Conservation (phyloP, 352 stramenopile genomes). For the Pythium sp. region DNA sequence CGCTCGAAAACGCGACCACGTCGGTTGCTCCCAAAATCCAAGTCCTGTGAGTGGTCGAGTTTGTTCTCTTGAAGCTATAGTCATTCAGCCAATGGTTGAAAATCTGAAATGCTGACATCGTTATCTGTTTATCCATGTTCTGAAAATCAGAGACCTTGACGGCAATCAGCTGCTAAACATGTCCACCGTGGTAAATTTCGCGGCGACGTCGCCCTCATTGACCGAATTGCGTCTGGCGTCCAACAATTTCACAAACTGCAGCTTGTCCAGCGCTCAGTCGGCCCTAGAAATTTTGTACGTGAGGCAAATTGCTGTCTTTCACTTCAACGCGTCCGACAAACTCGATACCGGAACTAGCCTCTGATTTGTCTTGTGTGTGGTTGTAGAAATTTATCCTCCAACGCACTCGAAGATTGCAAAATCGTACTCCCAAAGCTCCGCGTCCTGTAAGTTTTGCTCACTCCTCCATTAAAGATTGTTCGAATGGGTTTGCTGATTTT, state of each 20-base stretch:
- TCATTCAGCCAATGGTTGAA: background rate
- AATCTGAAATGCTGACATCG: background rate
- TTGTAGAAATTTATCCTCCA: constrained; percentile 24
- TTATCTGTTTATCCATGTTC: background rate
- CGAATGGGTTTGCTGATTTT: background rate
- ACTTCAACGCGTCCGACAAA: background rate
- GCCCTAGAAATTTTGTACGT: constrained; percentile 17
- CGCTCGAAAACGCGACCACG: background rate
- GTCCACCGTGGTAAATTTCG: constrained; percentile 12
- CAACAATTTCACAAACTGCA: constrained; percentile 21
- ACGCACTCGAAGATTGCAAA: constrained; percentile 18
- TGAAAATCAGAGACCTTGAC: constrained; percentile 14
- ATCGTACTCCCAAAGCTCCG: constrained; percentile 15
- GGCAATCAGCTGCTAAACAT: constrained; percentile 21
- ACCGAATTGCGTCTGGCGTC: constrained; percentile 20
- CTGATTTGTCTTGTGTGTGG: background rate
- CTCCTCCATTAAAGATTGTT: background rate
- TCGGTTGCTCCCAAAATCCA: constrained; percentile 6
- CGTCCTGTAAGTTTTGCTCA: constrained; percentile 13
- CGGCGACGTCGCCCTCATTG: background rate
- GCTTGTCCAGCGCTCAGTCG: constrained; percentile 6
- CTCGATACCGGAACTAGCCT: no score
- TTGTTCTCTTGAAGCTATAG: background rate
- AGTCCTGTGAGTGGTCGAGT: constrained; percentile 12
- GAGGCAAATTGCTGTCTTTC: background rate